Evolutionary conservation across 768 basidiomycete species (phyloP).

Genomic region (Russula emetica): DNA sequence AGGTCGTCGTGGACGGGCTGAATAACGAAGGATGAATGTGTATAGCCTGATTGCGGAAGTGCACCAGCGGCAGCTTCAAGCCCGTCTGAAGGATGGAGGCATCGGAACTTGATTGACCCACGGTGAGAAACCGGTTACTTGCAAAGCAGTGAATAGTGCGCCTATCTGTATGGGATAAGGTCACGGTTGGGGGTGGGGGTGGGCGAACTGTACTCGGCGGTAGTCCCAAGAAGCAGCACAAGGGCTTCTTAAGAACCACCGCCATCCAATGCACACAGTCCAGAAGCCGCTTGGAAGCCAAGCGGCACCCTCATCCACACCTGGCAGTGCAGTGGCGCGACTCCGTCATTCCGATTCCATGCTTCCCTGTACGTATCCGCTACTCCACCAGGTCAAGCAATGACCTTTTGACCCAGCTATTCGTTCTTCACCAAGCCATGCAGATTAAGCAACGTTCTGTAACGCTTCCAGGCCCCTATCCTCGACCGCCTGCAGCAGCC

Average conservation of each 20-base stretch:
- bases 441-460: conserved; percentile 23
- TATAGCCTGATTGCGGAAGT: conserved; percentile 11
- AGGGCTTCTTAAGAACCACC: not conserved
- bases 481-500: conserved; percentile 7
- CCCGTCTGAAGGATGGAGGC: conserved; percentile 4
- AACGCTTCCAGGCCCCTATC: conserved; percentile 26
- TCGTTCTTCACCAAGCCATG: conserved; percentile 21
- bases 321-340: conserved; percentile 10
- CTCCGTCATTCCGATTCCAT: conserved; percentile 6
- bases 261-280: conserved; percentile 18
- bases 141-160: conserved; percentile 16
- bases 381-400: conserved; percentile 7
- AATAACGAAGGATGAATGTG: conserved; percentile 1
- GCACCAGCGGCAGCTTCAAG: conserved; percentile 20
- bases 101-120: conserved; percentile 10
- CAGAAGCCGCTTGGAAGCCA: conserved; percentile 9
- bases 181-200: conserved; percentile 26
- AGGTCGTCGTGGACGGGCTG: conserved; percentile 17
- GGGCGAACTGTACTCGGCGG: conserved; percentile 13
- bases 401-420: conserved; percentile 13
- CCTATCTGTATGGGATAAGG: conserved; percentile 23
- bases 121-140: conserved; percentile 15
- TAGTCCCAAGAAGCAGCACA: not conserved
- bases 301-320: conserved; percentile 16
- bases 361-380: conserved; percentile 22